These are phyloP conservation scores for Sporobolus alterniflorus DNA, from an alignment of 202 grass and related monocot species.

Conservation along the genomic window DNA sequence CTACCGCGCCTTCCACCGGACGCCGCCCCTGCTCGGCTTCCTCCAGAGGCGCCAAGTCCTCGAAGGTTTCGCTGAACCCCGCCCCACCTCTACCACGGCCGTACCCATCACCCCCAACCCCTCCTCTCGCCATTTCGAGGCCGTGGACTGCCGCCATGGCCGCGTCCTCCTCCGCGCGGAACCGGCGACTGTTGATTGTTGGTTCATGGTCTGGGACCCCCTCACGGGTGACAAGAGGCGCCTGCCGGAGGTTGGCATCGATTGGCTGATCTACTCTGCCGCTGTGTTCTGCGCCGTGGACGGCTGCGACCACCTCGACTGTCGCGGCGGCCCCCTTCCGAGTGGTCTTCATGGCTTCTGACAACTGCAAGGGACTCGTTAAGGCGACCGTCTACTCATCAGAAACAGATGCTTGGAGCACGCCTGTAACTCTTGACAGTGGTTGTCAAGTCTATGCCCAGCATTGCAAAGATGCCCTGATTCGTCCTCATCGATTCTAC, in stretches of 20 bases:
- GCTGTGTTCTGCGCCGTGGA: neutral
- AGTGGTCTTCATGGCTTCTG: neutral
- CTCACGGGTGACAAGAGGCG: neutral
- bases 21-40: neutral
- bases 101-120: neutral
- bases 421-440: neutral
- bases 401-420: neutral
- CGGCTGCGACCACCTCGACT: neutral
- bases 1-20: neutral
- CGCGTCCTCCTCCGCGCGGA: neutral
- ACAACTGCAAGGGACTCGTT: neutral
- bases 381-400: neutral
- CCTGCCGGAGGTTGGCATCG: neutral
- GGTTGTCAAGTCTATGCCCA: neutral
- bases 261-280: neutral
- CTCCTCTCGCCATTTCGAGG: neutral
- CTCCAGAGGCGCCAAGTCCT: neutral
- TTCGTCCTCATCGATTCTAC: neutral
- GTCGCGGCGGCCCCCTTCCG: neutral
- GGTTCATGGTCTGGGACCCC: neutral
- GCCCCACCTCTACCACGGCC: no score
- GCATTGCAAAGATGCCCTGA: neutral
- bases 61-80: no score
- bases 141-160: slow-evolving; percentile 16
- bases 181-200: no score